These are phyloP conservation scores for Nigrograna mackinnonii DNA, from an alignment of 2,329 filamentous ascomycete genomes.

Conservation along the genomic window DNA sequence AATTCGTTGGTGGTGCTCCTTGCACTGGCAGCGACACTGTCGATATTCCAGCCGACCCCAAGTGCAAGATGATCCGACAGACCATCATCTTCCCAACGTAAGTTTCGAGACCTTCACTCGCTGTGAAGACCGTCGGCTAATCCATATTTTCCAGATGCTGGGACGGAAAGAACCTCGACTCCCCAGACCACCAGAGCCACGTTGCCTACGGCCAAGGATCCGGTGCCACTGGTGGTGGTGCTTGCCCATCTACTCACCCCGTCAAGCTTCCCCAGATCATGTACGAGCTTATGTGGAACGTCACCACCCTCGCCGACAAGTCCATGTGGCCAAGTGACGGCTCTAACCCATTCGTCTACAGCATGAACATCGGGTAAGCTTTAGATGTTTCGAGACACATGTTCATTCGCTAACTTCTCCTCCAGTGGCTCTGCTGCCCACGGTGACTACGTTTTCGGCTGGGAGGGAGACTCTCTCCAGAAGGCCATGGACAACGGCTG, in stretches of 20 bases:
- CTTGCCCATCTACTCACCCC: constrained; percentile 47
- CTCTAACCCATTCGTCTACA: constrained; percentile 35
- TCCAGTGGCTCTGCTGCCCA: constrained; percentile 33
- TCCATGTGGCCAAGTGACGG: constrained; percentile 36
- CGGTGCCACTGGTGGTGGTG: constrained; percentile 51
- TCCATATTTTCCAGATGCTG: constrained; percentile 20
- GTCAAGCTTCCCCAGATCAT: constrained; percentile 39
- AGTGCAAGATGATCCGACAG: constrained; percentile 58
- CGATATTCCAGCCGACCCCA: constrained; percentile 50
- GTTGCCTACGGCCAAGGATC: constrained; percentile 50
- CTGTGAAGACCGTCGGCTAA: background rate
- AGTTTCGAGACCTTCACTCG: constrained; percentile 4
- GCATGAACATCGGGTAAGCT: constrained; percentile 36
- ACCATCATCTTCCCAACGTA: constrained; percentile 54
- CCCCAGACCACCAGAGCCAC: constrained; percentile 43
- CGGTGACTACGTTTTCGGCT: constrained; percentile 47
- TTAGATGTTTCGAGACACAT: background rate
- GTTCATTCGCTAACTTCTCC: background rate
- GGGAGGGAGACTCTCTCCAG: constrained; percentile 50
- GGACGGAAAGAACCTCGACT: constrained; percentile 36
- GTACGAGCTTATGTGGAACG: constrained; percentile 42
- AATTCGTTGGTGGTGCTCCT: constrained; percentile 54
- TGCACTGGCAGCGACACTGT: constrained; percentile 56
- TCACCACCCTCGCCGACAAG: constrained; percentile 32
- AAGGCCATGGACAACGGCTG: constrained; percentile 46